Percentiles rank a stretch among this genome's conserved stretches.
Conservation (phyloP, 768 basidiomycete species). For the Suillus sp. region DNA sequence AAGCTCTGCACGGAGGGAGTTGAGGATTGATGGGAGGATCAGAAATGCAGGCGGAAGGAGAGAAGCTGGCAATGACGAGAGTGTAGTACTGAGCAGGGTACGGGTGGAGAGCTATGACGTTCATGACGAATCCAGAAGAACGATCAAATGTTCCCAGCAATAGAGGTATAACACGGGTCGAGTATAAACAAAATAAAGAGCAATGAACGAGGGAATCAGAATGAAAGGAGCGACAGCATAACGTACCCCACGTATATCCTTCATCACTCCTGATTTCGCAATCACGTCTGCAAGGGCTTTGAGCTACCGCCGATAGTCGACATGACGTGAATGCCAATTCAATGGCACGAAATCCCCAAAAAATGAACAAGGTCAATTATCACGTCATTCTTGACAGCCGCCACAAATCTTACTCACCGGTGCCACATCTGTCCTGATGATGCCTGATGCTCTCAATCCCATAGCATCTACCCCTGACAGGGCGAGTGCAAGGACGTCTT, state of each 20-base stretch:
- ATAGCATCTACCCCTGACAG: constrained; percentile 37
- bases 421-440: constrained; percentile 58
- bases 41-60: constrained; percentile 34
- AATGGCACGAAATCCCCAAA: constrained; percentile 31
- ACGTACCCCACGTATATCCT: neutral
- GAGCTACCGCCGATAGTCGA: constrained; percentile 29
- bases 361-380: neutral
- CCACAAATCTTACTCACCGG: constrained; percentile 43
- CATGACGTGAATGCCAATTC: constrained; percentile 29
- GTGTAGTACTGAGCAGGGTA: constrained; percentile 52
- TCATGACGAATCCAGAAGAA: neutral
- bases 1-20: constrained; percentile 40
- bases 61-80: constrained; percentile 51
- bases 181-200: neutral
- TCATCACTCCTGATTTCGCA: constrained; percentile 1
- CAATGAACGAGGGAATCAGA: neutral
- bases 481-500: constrained; percentile 54
- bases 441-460: constrained; percentile 52
- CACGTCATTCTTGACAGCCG: neutral
- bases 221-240: neutral
- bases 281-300: constrained; percentile 34
- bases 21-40: constrained; percentile 34
- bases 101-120: constrained; percentile 51
- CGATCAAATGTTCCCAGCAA: neutral
- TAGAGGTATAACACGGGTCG: constrained; percentile 21